Evolutionary conservation across 768 basidiomycete species (phyloP).

Genomic region (Leucocoprinus leucothites): DNA sequence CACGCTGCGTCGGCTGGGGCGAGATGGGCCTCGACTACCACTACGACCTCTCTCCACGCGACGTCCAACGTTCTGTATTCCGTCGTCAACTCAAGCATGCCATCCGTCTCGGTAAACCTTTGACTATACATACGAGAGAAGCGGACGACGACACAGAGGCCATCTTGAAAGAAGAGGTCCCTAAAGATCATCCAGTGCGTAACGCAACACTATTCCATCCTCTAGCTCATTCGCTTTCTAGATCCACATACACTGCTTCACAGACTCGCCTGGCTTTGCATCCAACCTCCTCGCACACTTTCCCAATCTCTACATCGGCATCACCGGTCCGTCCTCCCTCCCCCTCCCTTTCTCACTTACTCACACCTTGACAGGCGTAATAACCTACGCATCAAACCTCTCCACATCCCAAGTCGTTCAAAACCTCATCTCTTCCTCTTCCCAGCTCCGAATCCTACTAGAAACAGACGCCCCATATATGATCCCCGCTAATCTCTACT

Average conservation of each 20-base stretch:
- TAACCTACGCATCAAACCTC: conserved; percentile 72
- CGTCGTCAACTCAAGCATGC: conserved; percentile 66
- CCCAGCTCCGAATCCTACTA: conserved; percentile 51
- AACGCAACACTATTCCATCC: not conserved
- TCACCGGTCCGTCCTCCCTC: conserved; percentile 51
- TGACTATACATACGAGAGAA: conserved; percentile 86
- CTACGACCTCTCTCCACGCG: conserved; percentile 74
- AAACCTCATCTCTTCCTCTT: conserved; percentile 34
- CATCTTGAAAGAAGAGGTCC: conserved; percentile 75
- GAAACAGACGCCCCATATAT: conserved; percentile 91
- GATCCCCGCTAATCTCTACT: conserved; percentile 74
- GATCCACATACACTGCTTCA: conserved; percentile 90
- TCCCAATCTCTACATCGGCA: conserved; percentile 78
- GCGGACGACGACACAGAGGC: conserved; percentile 80
- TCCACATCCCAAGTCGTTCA: conserved; percentile 71
- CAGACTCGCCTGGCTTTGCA: conserved; percentile 76
- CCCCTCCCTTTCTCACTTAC: not conserved
- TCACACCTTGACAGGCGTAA: conserved; percentile 51
- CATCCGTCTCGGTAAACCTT: conserved; percentile 64
- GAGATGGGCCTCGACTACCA: conserved; percentile 89
- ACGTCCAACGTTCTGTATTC: conserved; percentile 65
- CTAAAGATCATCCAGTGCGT: conserved; percentile 60
- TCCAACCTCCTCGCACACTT: conserved; percentile 70
- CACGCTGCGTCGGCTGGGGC: conserved; percentile 84
- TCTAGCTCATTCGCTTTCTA: conserved; percentile 21